These are phyloP conservation scores for Pichia sp. DNA, from an alignment of 1,139 yeast species.

Conservation along the genomic window DNA sequence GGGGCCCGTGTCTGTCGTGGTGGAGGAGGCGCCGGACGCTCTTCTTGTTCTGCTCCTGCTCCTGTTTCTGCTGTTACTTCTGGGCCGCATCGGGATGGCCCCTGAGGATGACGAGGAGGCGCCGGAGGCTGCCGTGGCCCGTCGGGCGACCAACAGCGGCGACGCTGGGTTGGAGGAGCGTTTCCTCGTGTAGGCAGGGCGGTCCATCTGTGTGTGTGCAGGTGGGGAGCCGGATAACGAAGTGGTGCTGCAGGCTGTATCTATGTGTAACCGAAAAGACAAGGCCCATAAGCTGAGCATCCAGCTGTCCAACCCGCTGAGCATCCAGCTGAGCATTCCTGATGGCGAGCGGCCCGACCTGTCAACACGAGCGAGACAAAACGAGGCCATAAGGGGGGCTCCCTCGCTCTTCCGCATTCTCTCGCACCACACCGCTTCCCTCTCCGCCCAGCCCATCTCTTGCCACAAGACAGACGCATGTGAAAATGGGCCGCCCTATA, in stretches of 20 bases:
- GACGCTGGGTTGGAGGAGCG: slow-evolving; percentile 7
- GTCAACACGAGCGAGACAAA: neutral
- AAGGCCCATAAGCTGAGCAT: neutral
- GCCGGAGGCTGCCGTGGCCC: neutral
- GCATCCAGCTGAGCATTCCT: neutral
- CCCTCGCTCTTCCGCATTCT: too few species aligned
- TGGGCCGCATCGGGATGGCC: neutral
- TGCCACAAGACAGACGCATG: too few species aligned
- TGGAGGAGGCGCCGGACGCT: neutral
- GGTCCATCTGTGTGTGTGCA: slow-evolving; percentile 7
- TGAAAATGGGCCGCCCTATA: too few species aligned
- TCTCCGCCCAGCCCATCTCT: too few species aligned
- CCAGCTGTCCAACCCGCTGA: neutral
- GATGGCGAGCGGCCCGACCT: neutral
- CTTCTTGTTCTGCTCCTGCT: slow-evolving; percentile 7
- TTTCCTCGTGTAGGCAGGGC: slow-evolving; percentile 5
- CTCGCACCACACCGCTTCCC: too few species aligned
- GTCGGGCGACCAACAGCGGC: slow-evolving; percentile 4
- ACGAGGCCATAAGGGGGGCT: neutral
- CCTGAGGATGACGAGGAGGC: too few species aligned
- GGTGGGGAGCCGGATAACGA: neutral
- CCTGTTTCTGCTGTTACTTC: slow-evolving; percentile 4
- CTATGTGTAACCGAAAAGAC: too few species aligned
- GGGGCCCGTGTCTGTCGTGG: neutral
- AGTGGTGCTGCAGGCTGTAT: too few species aligned